phyloP scores from a whole-genome alignment of 2,329 filamentous ascomycete genomes.

The Alternaria novae-zelandiae region DNA sequence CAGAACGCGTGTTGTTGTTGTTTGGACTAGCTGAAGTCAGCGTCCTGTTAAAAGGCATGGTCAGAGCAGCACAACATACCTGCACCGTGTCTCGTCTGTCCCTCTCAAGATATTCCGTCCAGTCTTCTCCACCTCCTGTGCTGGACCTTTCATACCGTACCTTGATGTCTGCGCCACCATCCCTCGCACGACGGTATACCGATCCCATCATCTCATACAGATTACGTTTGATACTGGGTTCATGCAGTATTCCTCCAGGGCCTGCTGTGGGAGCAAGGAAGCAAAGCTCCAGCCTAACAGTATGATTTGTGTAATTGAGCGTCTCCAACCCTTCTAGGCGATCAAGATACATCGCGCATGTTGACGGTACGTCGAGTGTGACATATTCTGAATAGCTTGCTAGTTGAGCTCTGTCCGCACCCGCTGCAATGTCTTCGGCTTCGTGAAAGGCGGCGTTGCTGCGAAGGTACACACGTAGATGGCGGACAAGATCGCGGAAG shows the following conservation, averaged over 20 bases:
- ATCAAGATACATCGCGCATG: background rate
- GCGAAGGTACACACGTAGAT: background rate
- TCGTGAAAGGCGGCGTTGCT: background rate
- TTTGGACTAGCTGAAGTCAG: background rate
- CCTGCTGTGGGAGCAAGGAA: background rate
- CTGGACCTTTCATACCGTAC: background rate
- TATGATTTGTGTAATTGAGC: background rate
- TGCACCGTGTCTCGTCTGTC: background rate
- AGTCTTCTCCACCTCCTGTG: background rate
- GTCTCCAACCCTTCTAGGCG: background rate
- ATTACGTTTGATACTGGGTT: background rate
- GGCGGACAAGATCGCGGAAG: background rate
- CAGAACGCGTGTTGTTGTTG: background rate
- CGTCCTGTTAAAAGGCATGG: background rate
- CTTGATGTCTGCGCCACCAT: background rate
- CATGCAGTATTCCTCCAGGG: background rate
- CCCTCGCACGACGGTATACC: background rate
- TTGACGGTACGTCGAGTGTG: background rate
- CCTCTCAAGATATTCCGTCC: background rate
- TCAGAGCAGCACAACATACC: background rate
- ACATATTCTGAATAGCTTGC: background rate
- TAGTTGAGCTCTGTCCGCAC: background rate
- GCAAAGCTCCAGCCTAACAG: background rate
- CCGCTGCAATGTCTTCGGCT: background rate
- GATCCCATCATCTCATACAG: background rate